phyloP scores from a whole-genome alignment of 805 yeast genomes.

The Zygosaccharomyces siamensis region DNA sequence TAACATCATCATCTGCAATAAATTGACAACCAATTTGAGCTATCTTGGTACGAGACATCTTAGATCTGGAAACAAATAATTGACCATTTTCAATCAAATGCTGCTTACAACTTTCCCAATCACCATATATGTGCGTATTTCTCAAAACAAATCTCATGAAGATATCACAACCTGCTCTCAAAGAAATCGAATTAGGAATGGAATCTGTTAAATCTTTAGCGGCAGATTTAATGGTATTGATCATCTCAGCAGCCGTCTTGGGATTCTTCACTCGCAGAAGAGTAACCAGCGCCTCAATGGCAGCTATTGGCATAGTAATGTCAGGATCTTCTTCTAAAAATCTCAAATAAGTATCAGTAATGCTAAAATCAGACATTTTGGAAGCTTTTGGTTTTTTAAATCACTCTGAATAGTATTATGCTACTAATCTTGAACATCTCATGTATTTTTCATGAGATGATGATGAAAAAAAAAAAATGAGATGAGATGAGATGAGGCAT shows the following conservation, averaged over 20 bases:
- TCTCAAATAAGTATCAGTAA: constrained; percentile 71
- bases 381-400: neutral
- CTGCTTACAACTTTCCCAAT: constrained; percentile 89
- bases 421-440: neutral
- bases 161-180: constrained; percentile 96
- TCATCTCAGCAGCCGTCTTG: constrained; percentile 87
- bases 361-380: constrained; percentile 54
- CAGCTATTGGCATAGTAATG: constrained; percentile 98
- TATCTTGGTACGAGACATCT: constrained; percentile 78
- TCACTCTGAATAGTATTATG: neutral
- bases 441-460: neutral
- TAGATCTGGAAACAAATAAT: constrained; percentile 85
- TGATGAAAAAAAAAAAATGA: neutral
- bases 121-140: constrained; percentile 76
- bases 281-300: constrained; percentile 89
- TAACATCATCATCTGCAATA: constrained; percentile 86
- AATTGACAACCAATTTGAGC: constrained; percentile 86
- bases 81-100: constrained; percentile 93
- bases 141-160: constrained; percentile 90
- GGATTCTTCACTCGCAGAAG: constrained; percentile 80
- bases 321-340: constrained; percentile 88
- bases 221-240: constrained; percentile 72
- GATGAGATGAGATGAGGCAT: neutral
- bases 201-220: constrained; percentile 67
- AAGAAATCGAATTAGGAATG: constrained; percentile 85